A percentile compares a stretch with the other conserved stretches of the same genome.
phyloP scores from a whole-genome alignment of 1,284 basidiomycete species.

The Ustilago shanxiensis region DNA sequence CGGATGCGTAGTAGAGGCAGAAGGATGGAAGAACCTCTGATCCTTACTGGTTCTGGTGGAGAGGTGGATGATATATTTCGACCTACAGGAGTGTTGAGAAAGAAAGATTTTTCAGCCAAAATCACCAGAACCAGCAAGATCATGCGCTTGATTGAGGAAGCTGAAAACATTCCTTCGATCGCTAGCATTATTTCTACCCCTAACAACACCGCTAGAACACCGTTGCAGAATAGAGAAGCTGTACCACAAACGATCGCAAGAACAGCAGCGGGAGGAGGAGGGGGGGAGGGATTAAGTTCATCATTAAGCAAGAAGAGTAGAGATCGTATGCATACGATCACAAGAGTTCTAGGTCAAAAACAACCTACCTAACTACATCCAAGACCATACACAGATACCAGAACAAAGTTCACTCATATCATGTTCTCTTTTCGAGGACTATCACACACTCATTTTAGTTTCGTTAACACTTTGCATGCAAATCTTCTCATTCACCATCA shows the following conservation, averaged over 20 bases:
- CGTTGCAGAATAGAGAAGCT: neutral
- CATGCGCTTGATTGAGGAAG: conserved; percentile 48
- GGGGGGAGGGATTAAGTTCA: conserved; percentile 10
- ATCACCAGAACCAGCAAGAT: conserved; percentile 49
- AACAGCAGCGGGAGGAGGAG: neutral
- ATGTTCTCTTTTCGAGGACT: no score
- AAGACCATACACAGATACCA: neutral
- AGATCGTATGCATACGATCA: conserved; percentile 42
- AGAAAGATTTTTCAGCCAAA: conserved; percentile 24
- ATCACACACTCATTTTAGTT: no score
- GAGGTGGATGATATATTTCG: conserved; percentile 28
- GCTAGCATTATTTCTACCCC: conserved; percentile 9
- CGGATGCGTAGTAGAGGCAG: neutral
- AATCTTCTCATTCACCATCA: neutral
- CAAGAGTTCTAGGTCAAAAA: conserved; percentile 36
- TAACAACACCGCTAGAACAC: neutral
- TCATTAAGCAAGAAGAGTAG: conserved; percentile 32
- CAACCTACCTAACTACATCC: neutral
- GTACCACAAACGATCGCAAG: neutral
- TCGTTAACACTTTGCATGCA: neutral
- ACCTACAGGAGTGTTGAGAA: conserved; percentile 18
- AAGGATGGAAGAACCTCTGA: neutral
- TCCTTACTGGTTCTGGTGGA: neutral
- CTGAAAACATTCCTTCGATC: conserved; percentile 29
- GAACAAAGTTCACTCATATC: neutral